Conservation (phyloP, 805 yeast species). For the Candida nitratophila region DNA sequence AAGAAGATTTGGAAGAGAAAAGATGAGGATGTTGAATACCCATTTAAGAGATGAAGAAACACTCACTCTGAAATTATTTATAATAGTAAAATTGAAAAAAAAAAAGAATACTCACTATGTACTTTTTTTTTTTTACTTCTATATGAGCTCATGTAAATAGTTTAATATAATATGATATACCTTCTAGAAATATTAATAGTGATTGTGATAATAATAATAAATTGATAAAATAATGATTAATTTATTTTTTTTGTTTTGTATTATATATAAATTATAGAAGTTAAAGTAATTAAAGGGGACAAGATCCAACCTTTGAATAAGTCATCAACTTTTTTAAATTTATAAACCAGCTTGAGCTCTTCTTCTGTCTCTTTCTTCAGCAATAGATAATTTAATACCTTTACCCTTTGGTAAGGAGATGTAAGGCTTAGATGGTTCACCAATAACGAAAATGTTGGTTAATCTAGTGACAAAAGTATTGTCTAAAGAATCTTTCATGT, state of each 20-base stretch:
- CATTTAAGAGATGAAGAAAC: conserved; percentile 45
- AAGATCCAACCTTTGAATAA: too few relatives aligned
- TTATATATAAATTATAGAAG: background rate
- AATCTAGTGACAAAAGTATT: conserved; percentile 95
- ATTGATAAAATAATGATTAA: background rate
- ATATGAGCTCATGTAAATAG: too few relatives aligned
- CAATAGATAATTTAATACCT: conserved; percentile 93
- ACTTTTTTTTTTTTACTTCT: too few relatives aligned
- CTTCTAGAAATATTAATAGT: too few relatives aligned
- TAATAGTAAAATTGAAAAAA: background rate
- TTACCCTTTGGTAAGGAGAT: conserved; percentile 97
- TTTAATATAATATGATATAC: too few relatives aligned
- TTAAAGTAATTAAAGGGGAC: too few relatives aligned
- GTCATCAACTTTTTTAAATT: too few relatives aligned
- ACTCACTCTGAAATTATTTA: background rate
- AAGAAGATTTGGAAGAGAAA: conserved; percentile 90
- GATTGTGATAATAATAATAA: background rate
- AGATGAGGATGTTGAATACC: conserved; percentile 77
- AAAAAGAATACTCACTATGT: background rate
- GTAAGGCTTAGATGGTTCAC: conserved; percentile 93
- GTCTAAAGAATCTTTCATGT: conserved; percentile 91
- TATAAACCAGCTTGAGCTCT: conserved; percentile 70
- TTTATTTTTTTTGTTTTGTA: background rate
- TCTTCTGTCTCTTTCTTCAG: conserved; percentile 98
- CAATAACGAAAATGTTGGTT: conserved; percentile 87